Conservation (phyloP, 306 rosid genomes). For the Vicia villosa region DNA sequence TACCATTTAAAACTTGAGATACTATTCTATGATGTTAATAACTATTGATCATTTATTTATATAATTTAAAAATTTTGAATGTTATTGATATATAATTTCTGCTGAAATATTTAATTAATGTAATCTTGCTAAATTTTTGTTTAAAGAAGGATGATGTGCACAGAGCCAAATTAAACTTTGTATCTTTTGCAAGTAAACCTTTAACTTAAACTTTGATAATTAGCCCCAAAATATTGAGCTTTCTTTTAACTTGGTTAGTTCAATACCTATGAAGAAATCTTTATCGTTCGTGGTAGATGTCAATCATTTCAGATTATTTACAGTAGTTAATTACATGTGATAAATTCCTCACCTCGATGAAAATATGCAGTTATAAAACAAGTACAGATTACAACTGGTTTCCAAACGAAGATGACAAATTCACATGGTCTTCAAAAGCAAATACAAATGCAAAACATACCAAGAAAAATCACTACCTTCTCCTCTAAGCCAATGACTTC, state of each 20-base stretch:
- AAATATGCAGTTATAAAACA: slow-evolving; percentile 8
- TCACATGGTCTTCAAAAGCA: background rate
- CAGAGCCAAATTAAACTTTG: background rate
- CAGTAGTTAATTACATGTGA: slow-evolving; percentile 6
- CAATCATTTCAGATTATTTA: slow-evolving; percentile 12
- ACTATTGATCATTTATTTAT: background rate
- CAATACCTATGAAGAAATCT: background rate
- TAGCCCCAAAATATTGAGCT: background rate
- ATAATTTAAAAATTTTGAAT: background rate
- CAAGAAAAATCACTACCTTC: slow-evolving; percentile 75
- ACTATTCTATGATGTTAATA: background rate
- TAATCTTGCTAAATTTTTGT: background rate
- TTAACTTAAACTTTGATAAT: background rate
- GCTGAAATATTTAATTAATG: background rate
- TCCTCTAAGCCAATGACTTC: slow-evolving; percentile 97
- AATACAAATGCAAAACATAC: slow-evolving; percentile 42
- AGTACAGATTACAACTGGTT: slow-evolving; percentile 13
- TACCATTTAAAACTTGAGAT: background rate
- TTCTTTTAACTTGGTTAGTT: background rate
- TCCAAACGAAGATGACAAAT: background rate
- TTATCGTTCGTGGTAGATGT: background rate
- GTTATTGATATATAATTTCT: background rate
- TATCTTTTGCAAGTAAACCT: background rate
- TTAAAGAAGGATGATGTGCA: background rate
- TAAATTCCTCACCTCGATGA: slow-evolving; percentile 9